Conservation (phyloP, 2,329 filamentous ascomycete species). For the Reticulascus tulasneorum region DNA sequence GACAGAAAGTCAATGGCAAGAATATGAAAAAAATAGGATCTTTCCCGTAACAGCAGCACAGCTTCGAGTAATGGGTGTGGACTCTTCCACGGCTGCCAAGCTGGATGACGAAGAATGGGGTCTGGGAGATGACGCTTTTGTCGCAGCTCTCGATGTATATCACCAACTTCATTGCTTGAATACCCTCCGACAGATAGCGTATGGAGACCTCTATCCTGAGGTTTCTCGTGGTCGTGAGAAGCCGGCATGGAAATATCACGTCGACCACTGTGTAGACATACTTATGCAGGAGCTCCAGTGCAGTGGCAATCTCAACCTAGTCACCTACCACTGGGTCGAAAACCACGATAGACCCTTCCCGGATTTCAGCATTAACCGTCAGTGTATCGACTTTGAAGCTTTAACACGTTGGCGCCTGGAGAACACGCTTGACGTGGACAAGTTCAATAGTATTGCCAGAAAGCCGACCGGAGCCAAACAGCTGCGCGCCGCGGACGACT, state of each 20-base stretch:
- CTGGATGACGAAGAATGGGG: conserved; percentile 22
- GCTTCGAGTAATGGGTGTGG: no score
- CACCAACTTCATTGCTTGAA: conserved; percentile 35
- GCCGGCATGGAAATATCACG: no score
- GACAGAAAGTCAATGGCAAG: neutral
- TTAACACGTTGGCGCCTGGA: conserved; percentile 12
- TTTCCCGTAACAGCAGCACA: no score
- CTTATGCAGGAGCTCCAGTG: conserved; percentile 26
- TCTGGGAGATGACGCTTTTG: conserved; percentile 25
- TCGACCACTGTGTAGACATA: conserved; percentile 25
- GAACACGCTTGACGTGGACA: conserved; percentile 5
- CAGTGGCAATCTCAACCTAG: conserved; percentile 23
- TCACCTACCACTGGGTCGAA: conserved; percentile 27
- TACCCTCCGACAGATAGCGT: conserved; percentile 20
- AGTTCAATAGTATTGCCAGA: conserved; percentile 5
- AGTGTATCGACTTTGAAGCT: conserved; percentile 24
- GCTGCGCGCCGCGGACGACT: no score
- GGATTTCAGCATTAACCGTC: conserved; percentile 26
- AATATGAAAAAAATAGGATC: neutral
- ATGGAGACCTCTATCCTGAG: conserved; percentile 4
- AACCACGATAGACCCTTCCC: conserved; percentile 23
- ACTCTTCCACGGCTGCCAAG: no score
- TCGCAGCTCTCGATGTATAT: conserved; percentile 29
- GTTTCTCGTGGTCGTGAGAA: no score
- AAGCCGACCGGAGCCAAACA: no score